Percentiles rank a stretch among this genome's conserved stretches.
Evolutionary conservation across 805 yeast genomes (phyloP).

Genomic region (Scheffersomyces coipomensis): DNA sequence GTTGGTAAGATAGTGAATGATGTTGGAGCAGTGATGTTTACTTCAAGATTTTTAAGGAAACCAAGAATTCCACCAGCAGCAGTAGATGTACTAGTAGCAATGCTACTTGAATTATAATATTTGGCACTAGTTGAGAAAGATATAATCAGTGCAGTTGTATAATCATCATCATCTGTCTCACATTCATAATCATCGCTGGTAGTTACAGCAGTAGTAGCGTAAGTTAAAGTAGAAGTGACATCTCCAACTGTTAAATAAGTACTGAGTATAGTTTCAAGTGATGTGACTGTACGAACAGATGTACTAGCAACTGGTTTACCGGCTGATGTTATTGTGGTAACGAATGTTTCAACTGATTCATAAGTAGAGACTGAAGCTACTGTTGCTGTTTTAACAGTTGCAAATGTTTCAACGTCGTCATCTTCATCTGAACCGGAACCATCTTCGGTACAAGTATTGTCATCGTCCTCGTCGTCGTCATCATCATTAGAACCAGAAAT

Average conservation of each 20-base stretch:
- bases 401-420: constrained; percentile 5
- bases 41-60: background rate
- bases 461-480: constrained; percentile 15
- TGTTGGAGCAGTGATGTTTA: background rate
- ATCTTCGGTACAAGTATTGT: constrained; percentile 10
- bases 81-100: background rate
- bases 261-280: background rate
- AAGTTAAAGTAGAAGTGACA: background rate
- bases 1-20: background rate
- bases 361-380: constrained; percentile 2
- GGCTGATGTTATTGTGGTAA: constrained; percentile 4
- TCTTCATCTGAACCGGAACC: constrained; percentile 5
- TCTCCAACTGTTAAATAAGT: constrained; percentile 1
- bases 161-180: background rate
- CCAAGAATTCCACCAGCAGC: background rate
- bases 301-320: constrained; percentile 3
- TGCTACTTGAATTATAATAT: background rate
- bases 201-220: background rate
- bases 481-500: constrained; percentile 10
- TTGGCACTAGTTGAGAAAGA: background rate
- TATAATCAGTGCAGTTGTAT: background rate
- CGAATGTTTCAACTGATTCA: constrained; percentile 10
- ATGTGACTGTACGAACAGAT: background rate
- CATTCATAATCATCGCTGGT: constrained; percentile 4
- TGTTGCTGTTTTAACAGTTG: constrained; percentile 1